phyloP scores from a whole-genome alignment of 2,329 filamentous ascomycete species.

The Zymoseptoria pseudotritici region DNA sequence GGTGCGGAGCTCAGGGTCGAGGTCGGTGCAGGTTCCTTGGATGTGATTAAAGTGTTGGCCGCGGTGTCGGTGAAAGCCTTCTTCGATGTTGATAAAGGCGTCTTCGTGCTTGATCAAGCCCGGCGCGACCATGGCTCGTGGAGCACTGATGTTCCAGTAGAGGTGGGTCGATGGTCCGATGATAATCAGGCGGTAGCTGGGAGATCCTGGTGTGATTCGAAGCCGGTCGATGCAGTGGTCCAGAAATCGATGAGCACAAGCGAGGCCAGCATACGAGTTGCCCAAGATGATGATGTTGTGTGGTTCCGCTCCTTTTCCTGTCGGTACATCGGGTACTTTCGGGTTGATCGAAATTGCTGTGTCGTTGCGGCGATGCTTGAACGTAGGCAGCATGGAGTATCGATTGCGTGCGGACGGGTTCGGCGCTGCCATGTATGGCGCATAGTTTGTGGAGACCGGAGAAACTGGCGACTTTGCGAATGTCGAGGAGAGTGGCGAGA shows the following conservation, averaged over 20 bases:
- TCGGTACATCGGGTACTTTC: conserved; percentile 4
- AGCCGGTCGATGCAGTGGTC: conserved; percentile 28
- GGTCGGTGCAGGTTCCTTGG: conserved; percentile 26
- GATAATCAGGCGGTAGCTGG: conserved; percentile 30
- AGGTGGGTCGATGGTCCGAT: conserved; percentile 31
- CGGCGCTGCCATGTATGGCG: background rate
- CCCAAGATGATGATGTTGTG: conserved; percentile 35
- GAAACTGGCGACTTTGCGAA: background rate
- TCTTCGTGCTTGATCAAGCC: conserved; percentile 29
- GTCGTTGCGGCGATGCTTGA: background rate
- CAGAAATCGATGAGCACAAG: conserved; percentile 31
- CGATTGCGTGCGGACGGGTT: background rate
- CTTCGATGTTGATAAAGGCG: conserved; percentile 30
- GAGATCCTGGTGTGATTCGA: conserved; percentile 17
- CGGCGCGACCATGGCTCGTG: conserved; percentile 31
- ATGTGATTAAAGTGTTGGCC: conserved; percentile 27
- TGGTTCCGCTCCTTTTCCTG: conserved; percentile 15
- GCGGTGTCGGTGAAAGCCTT: conserved; percentile 29
- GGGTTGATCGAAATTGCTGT: background rate
- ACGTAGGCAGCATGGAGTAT: background rate
- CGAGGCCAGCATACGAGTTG: conserved; percentile 33
- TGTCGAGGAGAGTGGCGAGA: background rate
- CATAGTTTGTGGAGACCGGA: background rate
- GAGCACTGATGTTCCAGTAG: conserved; percentile 34
- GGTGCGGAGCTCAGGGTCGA: conserved; percentile 23